Conservation (phyloP, 1,139 yeast species). For the Meyerozyma carpophila region DNA sequence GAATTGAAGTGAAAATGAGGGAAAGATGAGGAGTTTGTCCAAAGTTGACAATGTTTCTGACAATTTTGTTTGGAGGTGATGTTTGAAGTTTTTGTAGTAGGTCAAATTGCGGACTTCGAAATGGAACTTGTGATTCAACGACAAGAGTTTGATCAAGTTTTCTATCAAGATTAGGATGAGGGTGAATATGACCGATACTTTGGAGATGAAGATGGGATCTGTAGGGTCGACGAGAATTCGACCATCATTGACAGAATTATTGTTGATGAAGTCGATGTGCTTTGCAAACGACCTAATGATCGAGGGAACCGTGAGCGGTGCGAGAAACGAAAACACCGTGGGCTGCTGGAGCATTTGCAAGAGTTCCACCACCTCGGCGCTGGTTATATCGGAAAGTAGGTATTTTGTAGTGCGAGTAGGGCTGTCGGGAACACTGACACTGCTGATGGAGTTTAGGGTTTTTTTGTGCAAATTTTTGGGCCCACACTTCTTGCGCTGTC, state of each 20-base stretch:
- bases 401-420: not conserved
- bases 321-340: not conserved
- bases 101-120: slow-evolving; percentile 15
- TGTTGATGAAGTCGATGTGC: slow-evolving; percentile 1
- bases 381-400: not conserved
- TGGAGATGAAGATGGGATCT: slow-evolving; percentile 29
- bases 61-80: slow-evolving; percentile 24
- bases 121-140: slow-evolving; percentile 19
- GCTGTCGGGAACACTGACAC: not conserved
- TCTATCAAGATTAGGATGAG: slow-evolving; percentile 27
- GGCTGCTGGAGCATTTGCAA: not conserved
- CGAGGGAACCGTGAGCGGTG: slow-evolving; percentile 2
- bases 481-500: slow-evolving; percentile 39
- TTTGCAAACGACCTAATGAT: not conserved
- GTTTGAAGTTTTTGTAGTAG: slow-evolving; percentile 22
- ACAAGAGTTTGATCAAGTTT: slow-evolving; percentile 25
- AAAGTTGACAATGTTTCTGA: slow-evolving; percentile 24
- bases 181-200: slow-evolving; percentile 24
- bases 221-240: slow-evolving; percentile 15
- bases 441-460: slow-evolving; percentile 29
- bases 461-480: slow-evolving; percentile 37
- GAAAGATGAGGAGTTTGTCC: slow-evolving; percentile 26
- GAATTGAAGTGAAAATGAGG: slow-evolving; percentile 11
- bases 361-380: slow-evolving; percentile 1
- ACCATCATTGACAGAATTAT: not conserved